A percentile compares a stretch with the other conserved stretches of the same genome.
Evolutionary conservation across 768 basidiomycete genomes (phyloP).

Genomic region (Kwoniella europaea): DNA sequence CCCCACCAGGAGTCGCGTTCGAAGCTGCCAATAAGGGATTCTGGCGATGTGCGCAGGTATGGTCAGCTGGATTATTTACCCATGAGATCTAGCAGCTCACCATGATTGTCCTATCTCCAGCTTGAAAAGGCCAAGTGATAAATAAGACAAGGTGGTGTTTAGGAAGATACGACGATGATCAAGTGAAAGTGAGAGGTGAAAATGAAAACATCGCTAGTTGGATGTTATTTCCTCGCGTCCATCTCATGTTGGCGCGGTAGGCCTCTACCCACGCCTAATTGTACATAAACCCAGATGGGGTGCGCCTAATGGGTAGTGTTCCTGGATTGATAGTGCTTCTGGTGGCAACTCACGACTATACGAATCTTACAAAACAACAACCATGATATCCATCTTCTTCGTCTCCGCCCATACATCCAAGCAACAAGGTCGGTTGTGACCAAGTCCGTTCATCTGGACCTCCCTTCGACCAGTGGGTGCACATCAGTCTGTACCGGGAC

Average conservation of each 20-base stretch:
- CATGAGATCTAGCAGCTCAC: slow-evolving; percentile 1
- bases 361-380: neutral
- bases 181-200: neutral
- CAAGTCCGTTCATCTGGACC: neutral
- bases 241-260: neutral
- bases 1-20: slow-evolving; percentile 26
- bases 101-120: neutral
- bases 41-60: slow-evolving; percentile 15
- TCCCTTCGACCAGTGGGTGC: neutral
- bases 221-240: neutral
- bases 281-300: neutral
- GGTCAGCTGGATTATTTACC: slow-evolving; percentile 1
- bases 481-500: too few relatives aligned
- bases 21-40: slow-evolving; percentile 49
- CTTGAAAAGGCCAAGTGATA: neutral
- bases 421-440: too few relatives aligned
- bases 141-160: neutral
- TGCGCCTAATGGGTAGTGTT: neutral
- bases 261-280: neutral
- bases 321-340: neutral
- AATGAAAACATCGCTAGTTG: neutral
- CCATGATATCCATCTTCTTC: neutral
- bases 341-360: neutral
- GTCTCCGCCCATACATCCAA: neutral
- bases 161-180: neutral